Base-by-base conservation (phyloP, 2,329 filamentous ascomycete species). In the Rutstroemia sp. region DNA sequence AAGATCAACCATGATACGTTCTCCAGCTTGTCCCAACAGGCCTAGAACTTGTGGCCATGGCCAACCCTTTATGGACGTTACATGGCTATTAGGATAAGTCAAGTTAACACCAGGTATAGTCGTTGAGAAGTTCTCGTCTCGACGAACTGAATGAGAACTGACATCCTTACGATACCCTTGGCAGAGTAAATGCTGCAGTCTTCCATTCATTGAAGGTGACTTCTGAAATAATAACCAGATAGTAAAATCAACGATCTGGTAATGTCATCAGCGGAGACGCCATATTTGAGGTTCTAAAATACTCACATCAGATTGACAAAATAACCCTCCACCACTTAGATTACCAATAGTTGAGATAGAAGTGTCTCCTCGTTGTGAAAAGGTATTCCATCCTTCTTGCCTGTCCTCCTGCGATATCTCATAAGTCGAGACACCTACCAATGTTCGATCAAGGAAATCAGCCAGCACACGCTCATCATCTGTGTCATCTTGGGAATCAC, bases 11-110 rank as follows among this genome's bases (percentile, higher is more conserved):
- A 96, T 89, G 58, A 92, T 84, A 23, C 77, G 77, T 59, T 95
- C 88, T 3, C 89, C 89, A 48, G 83, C 82, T 58, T 78, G 79
- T 0, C 92, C 94, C 10, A 97, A 73, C 4, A 96, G 73, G 25
- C 78, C 76, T 17, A 95, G 79, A 10, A 96, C 68, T 56, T 86
- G 80, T 12, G 84, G 82, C 94, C 94, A 99, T 41, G 87, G 81
- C 6, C 75, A 70, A 23, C 76, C 71, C 69, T 88, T 95, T 52
- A 99, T 74, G 5, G 76, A 74, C 27, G 81, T 75, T 14, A 88
- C 85, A 69, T 89, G 82, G 38, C 79, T 79, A 65, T 96, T 96
- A 1, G 81, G 80, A 62, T 84, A 81, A 7, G 78, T 73, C 10
- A 76, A 77, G 57, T 80, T 78, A 7, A 95, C 67, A 0, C 87